Conservation (phyloP, 1,284 basidiomycete species). For the Earliella scabrosa region DNA sequence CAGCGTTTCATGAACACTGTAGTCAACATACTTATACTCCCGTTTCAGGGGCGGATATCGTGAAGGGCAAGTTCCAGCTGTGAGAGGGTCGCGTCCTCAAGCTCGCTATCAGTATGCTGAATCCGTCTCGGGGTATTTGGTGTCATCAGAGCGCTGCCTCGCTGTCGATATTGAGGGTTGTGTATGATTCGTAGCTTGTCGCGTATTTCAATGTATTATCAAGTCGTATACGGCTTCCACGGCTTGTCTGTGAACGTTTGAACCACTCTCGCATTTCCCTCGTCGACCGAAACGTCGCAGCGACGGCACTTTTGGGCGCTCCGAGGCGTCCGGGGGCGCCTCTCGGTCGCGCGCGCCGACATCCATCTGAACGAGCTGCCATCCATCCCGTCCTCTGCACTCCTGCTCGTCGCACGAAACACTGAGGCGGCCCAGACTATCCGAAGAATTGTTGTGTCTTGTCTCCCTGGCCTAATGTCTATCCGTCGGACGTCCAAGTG, state of each 20-base stretch:
- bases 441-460: not conserved
- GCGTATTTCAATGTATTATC: not conserved
- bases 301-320: no score
- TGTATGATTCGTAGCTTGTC: not conserved
- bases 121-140: not conserved
- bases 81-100: slow-evolving; percentile 11
- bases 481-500: slow-evolving; percentile 29
- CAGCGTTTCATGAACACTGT: not conserved
- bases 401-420: slow-evolving; percentile 3
- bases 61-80: slow-evolving; percentile 32
- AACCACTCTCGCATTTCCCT: no score
- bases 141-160: not conserved
- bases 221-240: no score
- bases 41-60: slow-evolving; percentile 35
- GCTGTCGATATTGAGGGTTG: slow-evolving; percentile 1
- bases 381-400: slow-evolving; percentile 26
- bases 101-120: not conserved
- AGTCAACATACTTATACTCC: not conserved
- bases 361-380: slow-evolving; percentile 16
- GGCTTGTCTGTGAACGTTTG: no score
- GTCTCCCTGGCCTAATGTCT: slow-evolving; percentile 24
- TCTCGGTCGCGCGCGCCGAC: slow-evolving; percentile 5
- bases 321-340: no score
- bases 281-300: no score
- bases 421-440: not conserved